Percentiles rank a stretch among this genome's conserved stretches.
Evolutionary conservation across 2,329 filamentous ascomycete species (phyloP).

Genomic region (Neoscytalidium dimidiatum): DNA sequence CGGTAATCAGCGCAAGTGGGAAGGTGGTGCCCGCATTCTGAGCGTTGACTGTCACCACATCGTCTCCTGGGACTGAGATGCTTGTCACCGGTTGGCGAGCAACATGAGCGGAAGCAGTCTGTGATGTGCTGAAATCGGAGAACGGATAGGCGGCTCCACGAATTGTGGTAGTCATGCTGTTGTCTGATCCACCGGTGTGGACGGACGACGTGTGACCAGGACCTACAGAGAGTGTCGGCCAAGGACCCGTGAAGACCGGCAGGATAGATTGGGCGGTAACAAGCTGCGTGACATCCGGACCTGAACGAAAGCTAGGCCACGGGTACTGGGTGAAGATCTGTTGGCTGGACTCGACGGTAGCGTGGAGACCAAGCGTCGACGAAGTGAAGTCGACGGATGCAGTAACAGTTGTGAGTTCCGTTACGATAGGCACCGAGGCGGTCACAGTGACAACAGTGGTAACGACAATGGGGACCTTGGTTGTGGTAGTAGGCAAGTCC

Average conservation of each 20-base stretch:
- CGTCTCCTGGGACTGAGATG: not conserved
- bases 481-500: too few relatives aligned
- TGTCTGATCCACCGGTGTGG: too few relatives aligned
- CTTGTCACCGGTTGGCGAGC: not conserved
- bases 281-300: too few relatives aligned
- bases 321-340: not conserved
- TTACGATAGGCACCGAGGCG: too few relatives aligned
- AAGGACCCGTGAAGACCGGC: too few relatives aligned
- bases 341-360: not conserved
- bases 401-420: not conserved
- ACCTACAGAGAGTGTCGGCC: too few relatives aligned
- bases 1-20: not conserved
- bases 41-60: not conserved
- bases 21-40: not conserved
- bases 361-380: not conserved
- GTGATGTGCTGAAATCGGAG: not conserved
- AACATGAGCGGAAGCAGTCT: not conserved
- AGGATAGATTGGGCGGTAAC: too few relatives aligned
- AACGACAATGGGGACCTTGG: too few relatives aligned
- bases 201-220: too few relatives aligned
- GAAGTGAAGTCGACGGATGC: not conserved
- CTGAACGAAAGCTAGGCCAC: not conserved
- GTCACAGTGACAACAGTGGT: too few relatives aligned
- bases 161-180: too few relatives aligned
- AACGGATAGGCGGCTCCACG: not conserved